Evolutionary conservation across 345 rosid genomes (phyloP).

Genomic region (Dovyalis caffra): DNA sequence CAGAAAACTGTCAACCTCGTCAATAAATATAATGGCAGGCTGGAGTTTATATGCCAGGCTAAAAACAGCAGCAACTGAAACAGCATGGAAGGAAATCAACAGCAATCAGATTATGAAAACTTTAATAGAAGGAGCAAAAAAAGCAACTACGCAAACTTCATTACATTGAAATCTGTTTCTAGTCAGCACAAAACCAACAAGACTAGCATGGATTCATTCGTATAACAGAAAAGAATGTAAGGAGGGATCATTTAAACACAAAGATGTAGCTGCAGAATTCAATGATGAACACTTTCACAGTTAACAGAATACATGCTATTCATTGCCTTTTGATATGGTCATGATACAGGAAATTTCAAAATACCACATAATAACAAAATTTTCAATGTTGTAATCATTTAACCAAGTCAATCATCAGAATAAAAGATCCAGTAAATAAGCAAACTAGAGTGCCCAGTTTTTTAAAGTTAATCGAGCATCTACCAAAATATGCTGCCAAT

Average conservation of each 20-base stretch:
- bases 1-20: constrained; percentile 94
- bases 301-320: not conserved
- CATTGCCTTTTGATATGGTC: not conserved
- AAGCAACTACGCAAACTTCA: not conserved
- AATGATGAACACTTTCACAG: not conserved
- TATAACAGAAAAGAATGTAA: no score
- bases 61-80: constrained; percentile 92
- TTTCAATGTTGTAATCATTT: not conserved
- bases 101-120: not conserved
- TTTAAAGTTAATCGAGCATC: not conserved
- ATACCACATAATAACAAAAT: not conserved
- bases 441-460: not conserved
- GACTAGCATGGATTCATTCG: not conserved
- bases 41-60: constrained; percentile 93
- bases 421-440: not conserved
- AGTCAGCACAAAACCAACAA: not conserved
- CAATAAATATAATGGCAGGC: constrained; percentile 96
- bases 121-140: not conserved
- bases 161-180: not conserved
- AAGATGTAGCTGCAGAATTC: not conserved
- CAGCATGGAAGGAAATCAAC: constrained; percentile 12
- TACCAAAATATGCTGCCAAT: not conserved
- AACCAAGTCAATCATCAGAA: no score
- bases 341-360: not conserved
- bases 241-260: not conserved